phyloP scores from a whole-genome alignment of 2,329 filamentous ascomycete species.

The Aureobasidium subglaciale region DNA sequence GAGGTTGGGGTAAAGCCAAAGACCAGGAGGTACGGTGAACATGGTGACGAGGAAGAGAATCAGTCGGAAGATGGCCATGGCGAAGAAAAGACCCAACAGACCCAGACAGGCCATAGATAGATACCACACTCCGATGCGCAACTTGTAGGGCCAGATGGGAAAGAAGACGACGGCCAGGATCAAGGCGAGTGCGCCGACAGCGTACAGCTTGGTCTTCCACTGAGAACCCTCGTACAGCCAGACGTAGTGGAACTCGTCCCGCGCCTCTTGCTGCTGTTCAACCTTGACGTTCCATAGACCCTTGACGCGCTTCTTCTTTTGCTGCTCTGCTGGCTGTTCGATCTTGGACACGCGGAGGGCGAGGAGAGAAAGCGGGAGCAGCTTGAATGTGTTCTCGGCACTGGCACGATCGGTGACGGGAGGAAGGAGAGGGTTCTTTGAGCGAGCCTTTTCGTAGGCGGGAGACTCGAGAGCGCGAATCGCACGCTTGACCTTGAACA shows the following conservation, averaged over 20 bases:
- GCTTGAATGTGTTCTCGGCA: slow-evolving; percentile 89
- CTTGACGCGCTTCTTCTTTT: slow-evolving; percentile 83
- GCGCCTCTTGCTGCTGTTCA: slow-evolving; percentile 87
- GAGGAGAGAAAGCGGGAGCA: slow-evolving; percentile 88
- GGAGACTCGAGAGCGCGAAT: slow-evolving; percentile 83
- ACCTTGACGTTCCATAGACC: slow-evolving; percentile 94
- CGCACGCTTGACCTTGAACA: slow-evolving; percentile 97
- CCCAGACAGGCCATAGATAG: slow-evolving; percentile 89
- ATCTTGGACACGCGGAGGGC: slow-evolving; percentile 82
- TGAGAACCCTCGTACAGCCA: slow-evolving; percentile 95
- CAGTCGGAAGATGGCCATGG: slow-evolving; percentile 93
- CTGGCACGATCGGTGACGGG: slow-evolving; percentile 80
- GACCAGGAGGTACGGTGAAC: slow-evolving; percentile 72
- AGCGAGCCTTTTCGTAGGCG: slow-evolving; percentile 79
- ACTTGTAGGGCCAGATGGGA: slow-evolving; percentile 86
- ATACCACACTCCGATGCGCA: slow-evolving; percentile 95
- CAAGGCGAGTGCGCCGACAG: slow-evolving; percentile 68
- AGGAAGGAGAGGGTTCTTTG: slow-evolving; percentile 84
- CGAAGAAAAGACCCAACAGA: slow-evolving; percentile 86
- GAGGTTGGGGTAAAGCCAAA: slow-evolving; percentile 97
- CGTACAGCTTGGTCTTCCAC: slow-evolving; percentile 89
- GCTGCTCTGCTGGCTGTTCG: slow-evolving; percentile 63
- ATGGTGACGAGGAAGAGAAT: slow-evolving; percentile 92
- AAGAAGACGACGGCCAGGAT: slow-evolving; percentile 92
- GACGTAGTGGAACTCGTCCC: slow-evolving; percentile 85